phyloP scores from a whole-genome alignment of 2,329 filamentous ascomycete genomes.

The Colletotrichum karsti region DNA sequence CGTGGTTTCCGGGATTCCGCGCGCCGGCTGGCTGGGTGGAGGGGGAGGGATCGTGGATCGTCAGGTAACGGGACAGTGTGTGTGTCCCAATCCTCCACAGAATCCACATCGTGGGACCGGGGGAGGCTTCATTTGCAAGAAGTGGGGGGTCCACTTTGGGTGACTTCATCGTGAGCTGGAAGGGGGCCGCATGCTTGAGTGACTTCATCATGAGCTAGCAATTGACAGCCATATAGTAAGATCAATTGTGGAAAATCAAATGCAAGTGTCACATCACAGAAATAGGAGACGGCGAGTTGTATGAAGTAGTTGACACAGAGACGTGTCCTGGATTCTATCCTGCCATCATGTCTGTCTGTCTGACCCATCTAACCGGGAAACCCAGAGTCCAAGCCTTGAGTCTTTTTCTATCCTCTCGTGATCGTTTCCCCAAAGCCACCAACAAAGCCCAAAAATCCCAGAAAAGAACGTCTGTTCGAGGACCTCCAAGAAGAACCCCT shows the following conservation, averaged over 20 bases:
- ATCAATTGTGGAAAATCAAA: neutral
- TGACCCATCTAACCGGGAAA: slow-evolving; percentile 13
- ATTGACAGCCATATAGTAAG: too few species aligned
- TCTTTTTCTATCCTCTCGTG: slow-evolving; percentile 8
- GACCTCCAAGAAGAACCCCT: neutral
- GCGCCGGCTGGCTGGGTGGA: too few species aligned
- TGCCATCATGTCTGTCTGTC: slow-evolving; percentile 13
- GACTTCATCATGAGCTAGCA: too few species aligned
- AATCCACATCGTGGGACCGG: too few species aligned
- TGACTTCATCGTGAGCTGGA: too few species aligned
- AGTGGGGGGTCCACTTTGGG: too few species aligned
- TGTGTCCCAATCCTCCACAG: too few species aligned
- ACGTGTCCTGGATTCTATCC: slow-evolving; percentile 12
- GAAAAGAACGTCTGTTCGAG: neutral
- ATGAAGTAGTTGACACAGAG: neutral
- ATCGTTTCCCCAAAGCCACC: slow-evolving; percentile 1
- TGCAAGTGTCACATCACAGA: neutral
- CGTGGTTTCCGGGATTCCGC: neutral
- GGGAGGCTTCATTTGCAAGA: too few species aligned
- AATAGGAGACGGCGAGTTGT: neutral
- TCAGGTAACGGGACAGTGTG: too few species aligned
- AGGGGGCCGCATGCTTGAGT: too few species aligned
- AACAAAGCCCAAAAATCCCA: slow-evolving; percentile 2
- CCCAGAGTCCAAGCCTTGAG: slow-evolving; percentile 17
- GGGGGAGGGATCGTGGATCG: too few species aligned